Conservation (phyloP, 257 asterid species). For the Salvia hispanica region DNA sequence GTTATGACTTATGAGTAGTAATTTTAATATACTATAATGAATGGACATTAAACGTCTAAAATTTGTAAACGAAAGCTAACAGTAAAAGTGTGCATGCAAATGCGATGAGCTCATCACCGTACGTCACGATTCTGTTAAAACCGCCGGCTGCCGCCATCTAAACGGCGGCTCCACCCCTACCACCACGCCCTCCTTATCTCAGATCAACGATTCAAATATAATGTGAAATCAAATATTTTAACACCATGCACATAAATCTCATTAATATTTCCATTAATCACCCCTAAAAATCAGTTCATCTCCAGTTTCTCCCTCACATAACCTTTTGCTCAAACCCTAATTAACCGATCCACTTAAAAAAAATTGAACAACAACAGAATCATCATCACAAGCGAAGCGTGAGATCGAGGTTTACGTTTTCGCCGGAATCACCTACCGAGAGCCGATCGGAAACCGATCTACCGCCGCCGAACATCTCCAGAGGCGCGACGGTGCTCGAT, state of each 20-base stretch:
- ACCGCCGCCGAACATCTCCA: conserved; percentile 22
- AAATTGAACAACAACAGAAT: neutral
- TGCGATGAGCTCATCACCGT: conserved; percentile 2
- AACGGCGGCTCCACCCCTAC: neutral
- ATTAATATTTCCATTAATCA: conserved; percentile 7
- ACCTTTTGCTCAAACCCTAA: conserved; percentile 22
- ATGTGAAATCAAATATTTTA: neutral
- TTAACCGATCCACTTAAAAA: conserved; percentile 9
- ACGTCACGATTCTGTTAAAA: neutral
- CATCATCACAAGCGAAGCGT: conserved; percentile 52
- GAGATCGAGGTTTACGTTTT: conserved; percentile 47
- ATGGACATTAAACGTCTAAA: neutral
- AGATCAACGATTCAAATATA: neutral
- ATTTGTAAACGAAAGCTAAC: neutral
- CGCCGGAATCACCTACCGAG: conserved; percentile 29
- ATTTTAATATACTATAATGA: neutral
- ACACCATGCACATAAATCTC: conserved; percentile 30
- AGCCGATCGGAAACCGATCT: conserved; percentile 30
- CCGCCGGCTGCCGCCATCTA: neutral
- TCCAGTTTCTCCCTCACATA: conserved; percentile 1
- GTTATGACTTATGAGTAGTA: neutral
- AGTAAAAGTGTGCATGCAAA: conserved; percentile 31
- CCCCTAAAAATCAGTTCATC: neutral
- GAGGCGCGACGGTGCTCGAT: conserved; percentile 1
- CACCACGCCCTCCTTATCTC: neutral